A percentile compares a stretch with the other conserved stretches of the same genome.
Conservation (phyloP, 1,284 basidiomycete species). For the Hemileia vastatrix region DNA sequence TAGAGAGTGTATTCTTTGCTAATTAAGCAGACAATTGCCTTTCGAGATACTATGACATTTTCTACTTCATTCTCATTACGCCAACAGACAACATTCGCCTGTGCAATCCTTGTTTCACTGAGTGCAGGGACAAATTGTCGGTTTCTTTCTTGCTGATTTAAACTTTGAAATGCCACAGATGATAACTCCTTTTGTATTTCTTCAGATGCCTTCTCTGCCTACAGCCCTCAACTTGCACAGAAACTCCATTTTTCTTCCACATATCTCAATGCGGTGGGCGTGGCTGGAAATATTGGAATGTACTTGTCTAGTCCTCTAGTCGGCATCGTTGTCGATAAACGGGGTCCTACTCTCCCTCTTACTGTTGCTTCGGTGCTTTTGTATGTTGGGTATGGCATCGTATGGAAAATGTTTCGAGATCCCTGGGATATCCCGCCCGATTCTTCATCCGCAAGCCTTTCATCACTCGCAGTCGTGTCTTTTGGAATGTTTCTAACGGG, state of each 20-base stretch:
- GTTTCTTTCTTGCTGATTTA: neutral
- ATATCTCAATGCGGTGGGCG: conserved; percentile 6
- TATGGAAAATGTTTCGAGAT: conserved; percentile 1
- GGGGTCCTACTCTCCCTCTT: neutral
- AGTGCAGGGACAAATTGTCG: conserved; percentile 18
- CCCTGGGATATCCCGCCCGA: neutral
- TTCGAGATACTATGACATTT: no score
- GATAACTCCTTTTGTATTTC: neutral
- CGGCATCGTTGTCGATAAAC: neutral
- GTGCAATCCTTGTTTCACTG: neutral
- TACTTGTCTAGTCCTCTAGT: conserved; percentile 13
- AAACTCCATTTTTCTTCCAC: conserved; percentile 12
- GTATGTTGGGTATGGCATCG: conserved; percentile 7
- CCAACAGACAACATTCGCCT: no score
- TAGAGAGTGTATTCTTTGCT: no score
- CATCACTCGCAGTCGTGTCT: neutral
- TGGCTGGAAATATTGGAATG: conserved; percentile 17
- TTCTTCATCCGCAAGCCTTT: neutral
- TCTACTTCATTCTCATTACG: no score
- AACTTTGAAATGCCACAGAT: neutral
- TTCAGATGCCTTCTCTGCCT: conserved; percentile 20
- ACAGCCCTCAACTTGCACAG: conserved; percentile 11
- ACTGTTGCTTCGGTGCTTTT: neutral
- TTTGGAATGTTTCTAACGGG: conserved; percentile 8
- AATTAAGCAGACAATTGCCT: no score